phyloP scores from a whole-genome alignment of 208 protist species.

The Entamoeba dispar region DNA sequence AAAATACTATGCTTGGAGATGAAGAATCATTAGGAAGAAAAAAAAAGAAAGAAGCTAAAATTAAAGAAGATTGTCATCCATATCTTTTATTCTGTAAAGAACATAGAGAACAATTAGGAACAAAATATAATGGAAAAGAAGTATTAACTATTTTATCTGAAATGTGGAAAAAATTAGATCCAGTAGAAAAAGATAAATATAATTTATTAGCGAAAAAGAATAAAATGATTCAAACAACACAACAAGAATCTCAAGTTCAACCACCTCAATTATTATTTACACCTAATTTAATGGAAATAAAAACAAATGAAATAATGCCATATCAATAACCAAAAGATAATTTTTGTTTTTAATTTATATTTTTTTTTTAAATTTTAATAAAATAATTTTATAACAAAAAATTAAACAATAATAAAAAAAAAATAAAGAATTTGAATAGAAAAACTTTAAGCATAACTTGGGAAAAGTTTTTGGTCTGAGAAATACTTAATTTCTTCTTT shows the following conservation, averaged over 20 bases:
- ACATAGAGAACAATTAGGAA: background rate
- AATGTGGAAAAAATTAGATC: background rate
- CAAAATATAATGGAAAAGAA: background rate
- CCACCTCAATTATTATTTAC: background rate
- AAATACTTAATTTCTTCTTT: conserved; percentile 20
- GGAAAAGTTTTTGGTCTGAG: background rate
- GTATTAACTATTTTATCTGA: background rate
- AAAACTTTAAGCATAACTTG: background rate
- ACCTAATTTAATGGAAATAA: background rate
- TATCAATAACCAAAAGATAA: too few species aligned
- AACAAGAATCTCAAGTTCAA: background rate
- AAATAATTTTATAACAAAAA: too few species aligned
- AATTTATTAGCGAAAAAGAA: background rate
- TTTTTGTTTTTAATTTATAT: too few species aligned
- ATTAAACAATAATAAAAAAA: too few species aligned
- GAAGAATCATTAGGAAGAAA: background rate
- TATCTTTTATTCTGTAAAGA: background rate
- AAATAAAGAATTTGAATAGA: too few species aligned
- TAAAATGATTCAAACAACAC: background rate
- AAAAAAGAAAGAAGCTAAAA: background rate
- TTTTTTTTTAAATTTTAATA: too few species aligned
- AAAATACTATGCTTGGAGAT: background rate
- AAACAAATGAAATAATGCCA: background rate
- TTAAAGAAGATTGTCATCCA: background rate
- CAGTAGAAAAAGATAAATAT: background rate